Base-by-base conservation (phyloP, 2,329 filamentous ascomycete genomes). In the Colletotrichum destructivum region DNA sequence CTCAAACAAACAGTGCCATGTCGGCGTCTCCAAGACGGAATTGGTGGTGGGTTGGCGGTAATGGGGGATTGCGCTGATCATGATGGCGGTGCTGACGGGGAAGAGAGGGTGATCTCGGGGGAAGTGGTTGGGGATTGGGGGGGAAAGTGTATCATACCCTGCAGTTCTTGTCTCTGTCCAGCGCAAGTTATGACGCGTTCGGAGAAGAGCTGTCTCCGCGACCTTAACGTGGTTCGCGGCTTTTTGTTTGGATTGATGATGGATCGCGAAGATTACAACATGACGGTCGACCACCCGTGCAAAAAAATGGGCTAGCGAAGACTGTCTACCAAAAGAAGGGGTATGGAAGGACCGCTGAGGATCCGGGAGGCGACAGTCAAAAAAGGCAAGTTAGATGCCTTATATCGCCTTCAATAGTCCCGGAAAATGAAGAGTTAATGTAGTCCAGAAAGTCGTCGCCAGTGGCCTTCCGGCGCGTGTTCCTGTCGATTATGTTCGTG, bases 101-200 rank as follows among this genome's bases (percentile, higher is more conserved):
- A 21, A 54, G 56, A 21, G 38, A 21, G 26, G 44, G 47, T n/a
- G 42, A 9, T 18, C 16, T 31, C 13, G 31, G 47, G 40, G 38
- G 40, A 57, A 44, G 5, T 47, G 69, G 15, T 56, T 55, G 40
- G 61, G 35, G 26, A 52, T 60, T 51, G 66, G 73, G 61, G 46
- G 63, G 46, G 31, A 60, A 67, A 64, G 70, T 64, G 64, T 61
- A 73, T 69, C 72, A 69, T 73, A 73, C 72, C 72, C 72, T 69
- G 66, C 65, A 62, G 65, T 72, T 72, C 65, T 49, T 49, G 26
- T 40, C 59, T 71, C 62, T 71, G 31, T 57, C 47, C 59, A n/a
- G 51, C 54, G 60, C 59, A 47, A 64, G 35, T 55, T 72, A 56
- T 60, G 26, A 42, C 44, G 66, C 60, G 23, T 60, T 64, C 23